Evolutionary conservation across 257 asterid genomes (phyloP).

Genomic region (Solanum lycopersicoides): DNA sequence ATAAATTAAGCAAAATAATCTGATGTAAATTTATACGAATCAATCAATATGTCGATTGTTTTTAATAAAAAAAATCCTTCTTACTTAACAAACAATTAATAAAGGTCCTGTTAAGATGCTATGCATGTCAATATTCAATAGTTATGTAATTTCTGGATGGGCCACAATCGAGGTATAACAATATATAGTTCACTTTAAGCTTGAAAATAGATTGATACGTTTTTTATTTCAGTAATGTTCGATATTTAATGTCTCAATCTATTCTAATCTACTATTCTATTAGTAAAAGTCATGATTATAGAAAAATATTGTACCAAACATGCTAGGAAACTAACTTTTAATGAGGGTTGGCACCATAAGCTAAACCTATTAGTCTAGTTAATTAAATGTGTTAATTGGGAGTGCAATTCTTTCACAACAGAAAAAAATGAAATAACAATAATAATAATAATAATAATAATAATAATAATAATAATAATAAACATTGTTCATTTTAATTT

Average conservation of each 20-base stretch:
- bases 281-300: not conserved
- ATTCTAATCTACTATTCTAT: not conserved
- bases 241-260: not conserved
- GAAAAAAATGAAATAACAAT: too few relatives aligned
- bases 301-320: not conserved
- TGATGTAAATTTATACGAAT: too few relatives aligned
- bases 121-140: too few relatives aligned
- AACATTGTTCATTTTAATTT: too few relatives aligned
- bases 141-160: not conserved
- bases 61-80: not conserved
- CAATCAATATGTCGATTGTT: not conserved
- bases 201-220: not conserved
- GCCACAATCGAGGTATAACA: not conserved
- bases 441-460: too few relatives aligned
- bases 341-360: not conserved
- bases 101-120: not conserved
- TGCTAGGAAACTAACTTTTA: not conserved
- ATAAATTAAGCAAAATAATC: not conserved
- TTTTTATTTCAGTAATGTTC: rapidly evolving
- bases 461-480: too few relatives aligned
- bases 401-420: not conserved
- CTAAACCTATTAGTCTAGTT: not conserved
- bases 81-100: too few relatives aligned
- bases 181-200: not conserved
- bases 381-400: not conserved